Evolutionary conservation across 345 rosid species (phyloP).

Genomic region (Combretum micranthum): DNA sequence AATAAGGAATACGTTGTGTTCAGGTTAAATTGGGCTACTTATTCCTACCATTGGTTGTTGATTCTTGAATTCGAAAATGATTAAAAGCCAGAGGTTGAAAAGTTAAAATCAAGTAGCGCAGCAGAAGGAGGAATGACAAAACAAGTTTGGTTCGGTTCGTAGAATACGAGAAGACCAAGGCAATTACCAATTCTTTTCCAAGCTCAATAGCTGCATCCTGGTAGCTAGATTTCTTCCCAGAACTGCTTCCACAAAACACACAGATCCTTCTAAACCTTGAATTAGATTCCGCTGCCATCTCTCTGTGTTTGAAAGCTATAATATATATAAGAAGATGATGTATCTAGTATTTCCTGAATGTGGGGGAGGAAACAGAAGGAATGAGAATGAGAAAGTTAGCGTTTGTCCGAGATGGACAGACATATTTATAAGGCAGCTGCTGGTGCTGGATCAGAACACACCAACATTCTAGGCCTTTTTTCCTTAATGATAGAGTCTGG

Average conservation of each 20-base stretch:
- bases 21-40: too few relatives aligned
- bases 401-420: constrained; percentile 8
- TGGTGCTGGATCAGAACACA: too few relatives aligned
- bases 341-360: not conserved
- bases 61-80: too few relatives aligned
- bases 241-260: constrained; percentile 83
- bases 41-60: too few relatives aligned
- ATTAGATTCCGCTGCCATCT: not conserved
- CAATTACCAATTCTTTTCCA: constrained; percentile 68
- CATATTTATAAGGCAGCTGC: not conserved
- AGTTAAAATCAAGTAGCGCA: too few relatives aligned
- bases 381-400: constrained; percentile 26
- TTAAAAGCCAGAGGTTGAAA: too few relatives aligned
- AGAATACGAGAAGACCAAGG: too few relatives aligned
- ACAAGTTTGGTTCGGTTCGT: too few relatives aligned
- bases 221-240: constrained; percentile 72
- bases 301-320: constrained; percentile 1
- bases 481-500: too few relatives aligned
- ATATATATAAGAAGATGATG: not conserved
- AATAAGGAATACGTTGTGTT: too few relatives aligned
- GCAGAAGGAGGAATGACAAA: too few relatives aligned
- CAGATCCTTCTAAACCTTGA: constrained; percentile 82
- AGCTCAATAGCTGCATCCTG: constrained; percentile 79
- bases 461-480: too few relatives aligned
- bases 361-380: constrained; percentile 23